phyloP scores from a whole-genome alignment of 129 eudicot genomes.

The Gnaphalium uliginosum region DNA sequence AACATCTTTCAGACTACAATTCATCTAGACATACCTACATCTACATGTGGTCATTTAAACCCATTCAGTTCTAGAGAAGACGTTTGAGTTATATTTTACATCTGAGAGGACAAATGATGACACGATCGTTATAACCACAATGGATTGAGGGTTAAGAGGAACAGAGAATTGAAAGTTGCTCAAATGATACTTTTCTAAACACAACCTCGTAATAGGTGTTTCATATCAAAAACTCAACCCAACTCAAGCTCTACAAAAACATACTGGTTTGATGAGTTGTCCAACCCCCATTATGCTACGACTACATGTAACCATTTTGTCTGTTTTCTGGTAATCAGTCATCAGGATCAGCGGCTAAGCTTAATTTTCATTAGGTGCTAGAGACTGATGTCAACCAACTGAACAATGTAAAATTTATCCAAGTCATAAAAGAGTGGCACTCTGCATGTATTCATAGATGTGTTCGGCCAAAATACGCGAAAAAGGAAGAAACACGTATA shows the following conservation, averaged over 20 bases:
- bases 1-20: too few species aligned
- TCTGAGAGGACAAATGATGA: too few species aligned
- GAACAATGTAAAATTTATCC: background rate
- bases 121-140: too few species aligned
- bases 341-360: background rate
- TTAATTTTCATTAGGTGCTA: background rate
- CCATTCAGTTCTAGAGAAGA: too few species aligned
- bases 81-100: too few species aligned
- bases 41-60: too few species aligned
- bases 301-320: background rate
- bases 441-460: background rate
- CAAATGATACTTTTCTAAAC: too few species aligned
- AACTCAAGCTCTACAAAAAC: background rate
- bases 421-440: background rate
- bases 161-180: too few species aligned
- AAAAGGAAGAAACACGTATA: background rate
- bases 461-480: background rate
- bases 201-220: too few species aligned
- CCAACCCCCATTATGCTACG: background rate
- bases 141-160: too few species aligned
- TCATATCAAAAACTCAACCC: too few species aligned
- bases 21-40: too few species aligned
- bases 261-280: background rate
- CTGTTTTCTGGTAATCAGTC: background rate
- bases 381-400: background rate